These are phyloP conservation scores for Saprolegnia parasitica DNA, from an alignment of 352 stramenopile genomes.

Conservation along the genomic window DNA sequence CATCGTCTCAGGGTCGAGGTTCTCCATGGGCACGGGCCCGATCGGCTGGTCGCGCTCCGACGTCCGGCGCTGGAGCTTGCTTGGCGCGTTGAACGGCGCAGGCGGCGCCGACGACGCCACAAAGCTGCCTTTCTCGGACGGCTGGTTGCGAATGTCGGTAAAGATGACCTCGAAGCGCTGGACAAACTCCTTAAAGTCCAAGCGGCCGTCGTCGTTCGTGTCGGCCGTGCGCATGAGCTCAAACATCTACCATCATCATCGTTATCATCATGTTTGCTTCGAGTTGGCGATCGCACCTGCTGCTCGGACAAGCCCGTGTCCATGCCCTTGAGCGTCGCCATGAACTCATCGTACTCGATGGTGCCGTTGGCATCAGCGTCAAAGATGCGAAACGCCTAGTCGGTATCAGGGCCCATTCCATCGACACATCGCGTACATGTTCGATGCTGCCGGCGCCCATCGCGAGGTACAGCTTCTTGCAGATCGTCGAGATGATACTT, in stretches of 20 bases:
- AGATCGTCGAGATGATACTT: slow-evolving; percentile 87
- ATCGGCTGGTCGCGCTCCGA: slow-evolving; percentile 58
- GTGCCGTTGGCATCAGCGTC: slow-evolving; percentile 85
- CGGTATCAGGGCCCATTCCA: background rate
- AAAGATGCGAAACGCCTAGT: slow-evolving; percentile 84
- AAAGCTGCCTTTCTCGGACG: slow-evolving; percentile 19
- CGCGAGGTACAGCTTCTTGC: slow-evolving; percentile 88
- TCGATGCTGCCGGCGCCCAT: slow-evolving; percentile 88
- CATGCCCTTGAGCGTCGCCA: slow-evolving; percentile 86
- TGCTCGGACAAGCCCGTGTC: slow-evolving; percentile 88
- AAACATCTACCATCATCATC: slow-evolving; percentile 52
- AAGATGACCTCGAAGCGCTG: slow-evolving; percentile 91
- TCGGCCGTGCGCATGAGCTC: slow-evolving; percentile 91
- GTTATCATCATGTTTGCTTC: background rate
- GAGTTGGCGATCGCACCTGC: slow-evolving; percentile 33
- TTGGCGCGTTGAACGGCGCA: slow-evolving; percentile 28
- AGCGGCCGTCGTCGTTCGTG: slow-evolving; percentile 88
- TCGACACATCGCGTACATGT: slow-evolving; percentile 29
- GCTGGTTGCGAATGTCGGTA: slow-evolving; percentile 50
- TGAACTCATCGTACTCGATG: slow-evolving; percentile 94
- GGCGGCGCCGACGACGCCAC: slow-evolving; percentile 3
- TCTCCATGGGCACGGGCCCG: slow-evolving; percentile 46
- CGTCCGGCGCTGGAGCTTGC: slow-evolving; percentile 37
- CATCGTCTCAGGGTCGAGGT: slow-evolving; percentile 82
- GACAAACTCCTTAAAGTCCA: slow-evolving; percentile 89